Evolutionary conservation across 2,329 filamentous ascomycete genomes (phyloP).

Genomic region (Chalaropsis ovoidea): DNA sequence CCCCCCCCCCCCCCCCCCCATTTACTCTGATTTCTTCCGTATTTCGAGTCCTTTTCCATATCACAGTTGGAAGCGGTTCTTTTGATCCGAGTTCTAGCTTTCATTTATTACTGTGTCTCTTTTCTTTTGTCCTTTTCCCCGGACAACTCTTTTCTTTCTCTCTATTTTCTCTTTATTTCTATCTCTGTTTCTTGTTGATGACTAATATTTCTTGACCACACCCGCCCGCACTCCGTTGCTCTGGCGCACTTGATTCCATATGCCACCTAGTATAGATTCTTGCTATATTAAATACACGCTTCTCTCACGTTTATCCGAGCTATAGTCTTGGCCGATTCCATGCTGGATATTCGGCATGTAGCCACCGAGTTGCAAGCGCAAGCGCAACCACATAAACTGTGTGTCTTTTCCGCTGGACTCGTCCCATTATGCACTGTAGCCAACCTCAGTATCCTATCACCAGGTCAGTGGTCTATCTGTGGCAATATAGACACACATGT

Average conservation of each 20-base stretch:
- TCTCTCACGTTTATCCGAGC: no score
- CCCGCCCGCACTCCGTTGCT: neutral
- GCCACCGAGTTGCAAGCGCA: no score
- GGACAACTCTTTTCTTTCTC: slow-evolving; percentile 5
- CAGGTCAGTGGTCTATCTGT: no score
- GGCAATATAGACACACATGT: no score
- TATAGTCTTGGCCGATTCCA: no score
- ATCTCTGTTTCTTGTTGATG: neutral
- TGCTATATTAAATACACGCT: neutral
- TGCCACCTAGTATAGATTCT: neutral
- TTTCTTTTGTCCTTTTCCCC: neutral
- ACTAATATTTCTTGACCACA: neutral
- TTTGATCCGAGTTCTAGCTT: neutral
- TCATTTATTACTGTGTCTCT: neutral
- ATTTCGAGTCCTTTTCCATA: neutral
- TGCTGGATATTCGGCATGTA: no score
- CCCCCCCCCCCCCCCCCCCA: neutral
- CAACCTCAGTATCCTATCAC: no score
- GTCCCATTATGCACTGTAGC: no score
- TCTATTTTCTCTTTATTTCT: neutral
- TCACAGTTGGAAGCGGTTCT: neutral
- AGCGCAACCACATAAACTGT: no score
- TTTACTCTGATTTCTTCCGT: neutral
- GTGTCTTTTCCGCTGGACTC: no score
- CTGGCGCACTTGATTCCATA: no score